A percentile compares a stretch with the other conserved stretches of the same genome.
These are phyloP conservation scores for Fusarium anthophilum DNA, from an alignment of 2,329 filamentous ascomycete species.

Conservation along the genomic window DNA sequence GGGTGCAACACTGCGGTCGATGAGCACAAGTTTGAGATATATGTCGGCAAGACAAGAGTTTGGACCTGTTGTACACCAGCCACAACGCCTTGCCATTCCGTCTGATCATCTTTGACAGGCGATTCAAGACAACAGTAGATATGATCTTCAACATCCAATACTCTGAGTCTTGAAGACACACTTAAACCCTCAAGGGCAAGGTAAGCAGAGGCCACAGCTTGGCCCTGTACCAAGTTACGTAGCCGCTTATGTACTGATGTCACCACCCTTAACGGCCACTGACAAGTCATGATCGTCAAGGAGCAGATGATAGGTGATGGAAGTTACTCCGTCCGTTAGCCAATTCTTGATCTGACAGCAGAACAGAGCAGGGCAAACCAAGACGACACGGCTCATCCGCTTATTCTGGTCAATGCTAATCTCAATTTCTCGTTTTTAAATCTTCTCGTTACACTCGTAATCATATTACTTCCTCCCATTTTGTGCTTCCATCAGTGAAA, in stretches of 20 bases:
- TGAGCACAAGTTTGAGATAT: neutral
- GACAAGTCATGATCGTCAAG: conserved; percentile 21
- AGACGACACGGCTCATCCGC: neutral
- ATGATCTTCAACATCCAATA: neutral
- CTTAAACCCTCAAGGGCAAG: conserved; percentile 9
- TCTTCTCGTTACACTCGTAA: neutral
- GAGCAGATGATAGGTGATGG: neutral
- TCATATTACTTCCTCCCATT: neutral
- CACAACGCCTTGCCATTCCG: conserved; percentile 7
- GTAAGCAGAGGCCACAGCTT: conserved; percentile 20
- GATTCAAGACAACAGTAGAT: neutral
- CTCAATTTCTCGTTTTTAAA: neutral
- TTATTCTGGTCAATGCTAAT: neutral
- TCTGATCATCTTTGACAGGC: conserved; percentile 8
- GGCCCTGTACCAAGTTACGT: conserved; percentile 11
- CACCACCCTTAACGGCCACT: conserved; percentile 22
- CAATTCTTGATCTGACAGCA: conserved; percentile 31
- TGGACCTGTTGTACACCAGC: conserved; percentile 10
- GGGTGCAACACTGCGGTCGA: conserved; percentile 4
- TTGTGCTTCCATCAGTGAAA: conserved; percentile 16
- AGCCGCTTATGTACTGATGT: conserved; percentile 28
- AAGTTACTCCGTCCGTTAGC: neutral
- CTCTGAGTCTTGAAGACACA: conserved; percentile 8
- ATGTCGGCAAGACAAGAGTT: conserved; percentile 7
- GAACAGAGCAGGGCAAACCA: neutral